Evolutionary conservation across 2,329 filamentous ascomycete genomes (phyloP).

Genomic region (Aspergillus quadrilineatus): DNA sequence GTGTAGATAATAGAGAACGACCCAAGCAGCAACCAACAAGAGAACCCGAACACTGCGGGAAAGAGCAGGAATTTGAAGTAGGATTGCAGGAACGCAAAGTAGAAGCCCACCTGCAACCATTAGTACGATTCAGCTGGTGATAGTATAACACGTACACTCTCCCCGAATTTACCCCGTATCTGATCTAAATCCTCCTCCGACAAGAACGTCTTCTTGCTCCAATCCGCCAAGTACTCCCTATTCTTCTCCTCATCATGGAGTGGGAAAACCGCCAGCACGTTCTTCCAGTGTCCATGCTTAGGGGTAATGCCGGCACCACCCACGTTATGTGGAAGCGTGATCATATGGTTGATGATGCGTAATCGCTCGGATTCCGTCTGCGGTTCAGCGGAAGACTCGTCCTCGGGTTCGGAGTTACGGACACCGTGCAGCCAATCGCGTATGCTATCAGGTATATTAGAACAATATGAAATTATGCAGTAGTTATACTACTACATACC

Average conservation of each 20-base stretch:
- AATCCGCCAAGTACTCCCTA: slow-evolving; percentile 71
- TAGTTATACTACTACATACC: slow-evolving; percentile 43
- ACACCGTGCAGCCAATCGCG: slow-evolving; percentile 96
- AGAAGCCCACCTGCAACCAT: slow-evolving; percentile 70
- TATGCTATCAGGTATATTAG: slow-evolving; percentile 54
- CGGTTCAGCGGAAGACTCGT: slow-evolving; percentile 71
- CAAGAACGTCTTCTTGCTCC: slow-evolving; percentile 56
- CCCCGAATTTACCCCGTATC: slow-evolving; percentile 75
- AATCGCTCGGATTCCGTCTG: slow-evolving; percentile 87
- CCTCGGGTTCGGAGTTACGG: slow-evolving; percentile 71
- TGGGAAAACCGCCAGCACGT: slow-evolving; percentile 73
- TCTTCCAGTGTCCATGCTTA: slow-evolving; percentile 67
- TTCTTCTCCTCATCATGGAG: slow-evolving; percentile 78
- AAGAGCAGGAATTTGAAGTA: slow-evolving; percentile 86
- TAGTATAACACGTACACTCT: slow-evolving; percentile 43
- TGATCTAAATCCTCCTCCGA: slow-evolving; percentile 67
- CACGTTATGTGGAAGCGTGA: slow-evolving; percentile 69
- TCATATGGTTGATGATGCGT: slow-evolving; percentile 81
- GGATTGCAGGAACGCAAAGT: slow-evolving; percentile 92
- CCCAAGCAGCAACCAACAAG: slow-evolving; percentile 77
- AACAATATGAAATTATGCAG: background rate
- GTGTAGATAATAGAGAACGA: slow-evolving; percentile 83
- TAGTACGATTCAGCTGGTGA: background rate
- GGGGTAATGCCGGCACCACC: slow-evolving; percentile 78
- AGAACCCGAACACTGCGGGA: slow-evolving; percentile 75